Evolutionary conservation across 73 alveolate species (phyloP).

Genomic region (Paramecium pentaurelia): DNA sequence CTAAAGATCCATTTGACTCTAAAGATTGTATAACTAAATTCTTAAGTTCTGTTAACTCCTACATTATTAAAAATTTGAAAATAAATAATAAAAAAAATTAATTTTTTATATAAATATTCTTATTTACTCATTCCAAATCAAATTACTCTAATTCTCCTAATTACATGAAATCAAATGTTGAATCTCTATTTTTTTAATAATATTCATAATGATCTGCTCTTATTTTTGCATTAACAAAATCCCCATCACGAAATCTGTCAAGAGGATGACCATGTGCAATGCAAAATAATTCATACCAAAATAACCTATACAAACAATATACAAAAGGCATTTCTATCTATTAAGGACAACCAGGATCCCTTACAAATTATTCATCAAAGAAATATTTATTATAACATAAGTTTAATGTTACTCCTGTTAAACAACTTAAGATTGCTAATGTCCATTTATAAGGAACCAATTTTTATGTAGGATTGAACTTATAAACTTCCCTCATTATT

Average conservation of each 20-base stretch:
- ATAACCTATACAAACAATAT: neutral
- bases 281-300: neutral
- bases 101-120: neutral
- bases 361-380: neutral
- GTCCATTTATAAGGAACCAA: neutral
- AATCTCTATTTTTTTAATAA: neutral
- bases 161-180: neutral
- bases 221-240: neutral
- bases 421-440: neutral
- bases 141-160: neutral
- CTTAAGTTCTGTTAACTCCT: conserved; percentile 61
- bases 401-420: neutral
- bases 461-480: neutral
- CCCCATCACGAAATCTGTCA: neutral
- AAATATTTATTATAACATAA: neutral
- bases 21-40: conserved; percentile 53
- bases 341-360: neutral
- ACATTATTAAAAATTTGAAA: conserved; percentile 34
- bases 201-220: conserved; percentile 10
- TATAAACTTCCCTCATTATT: neutral
- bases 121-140: neutral
- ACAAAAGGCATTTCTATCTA: neutral
- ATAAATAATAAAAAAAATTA: neutral
- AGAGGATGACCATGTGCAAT: neutral
- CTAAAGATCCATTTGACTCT: conserved; percentile 60